phyloP scores from a whole-genome alignment of 2,329 filamentous ascomycete genomes.

The Xylaria digitata region DNA sequence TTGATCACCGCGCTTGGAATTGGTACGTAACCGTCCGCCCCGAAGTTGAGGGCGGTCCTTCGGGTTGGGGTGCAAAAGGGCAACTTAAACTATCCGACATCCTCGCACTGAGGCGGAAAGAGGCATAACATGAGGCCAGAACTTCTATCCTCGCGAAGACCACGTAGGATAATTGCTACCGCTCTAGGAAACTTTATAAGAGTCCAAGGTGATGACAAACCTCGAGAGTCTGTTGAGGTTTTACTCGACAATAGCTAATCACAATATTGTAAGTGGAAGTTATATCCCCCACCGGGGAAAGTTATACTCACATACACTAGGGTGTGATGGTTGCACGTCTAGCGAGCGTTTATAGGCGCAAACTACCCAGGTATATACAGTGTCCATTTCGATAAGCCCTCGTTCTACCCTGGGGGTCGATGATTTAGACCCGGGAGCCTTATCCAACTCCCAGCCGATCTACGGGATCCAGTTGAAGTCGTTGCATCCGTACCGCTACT shows the following conservation, averaged over 20 bases:
- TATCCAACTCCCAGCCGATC: slow-evolving; percentile 8
- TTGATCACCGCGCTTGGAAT: slow-evolving; percentile 80
- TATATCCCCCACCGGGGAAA: not conserved
- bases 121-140: slow-evolving; percentile 15
- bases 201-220: not conserved
- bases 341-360: not conserved
- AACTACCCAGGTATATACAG: not conserved
- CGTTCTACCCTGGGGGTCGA: not conserved
- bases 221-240: not conserved
- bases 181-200: not conserved
- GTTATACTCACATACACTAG: not conserved
- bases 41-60: slow-evolving; percentile 76
- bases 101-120: slow-evolving; percentile 65
- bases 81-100: slow-evolving; percentile 74
- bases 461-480: slow-evolving; percentile 1
- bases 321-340: not conserved
- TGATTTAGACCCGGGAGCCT: not conserved
- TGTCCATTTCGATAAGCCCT: not conserved
- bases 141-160: not conserved
- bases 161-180: not conserved
- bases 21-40: slow-evolving; percentile 86
- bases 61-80: slow-evolving; percentile 87
- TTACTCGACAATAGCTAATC: not conserved
- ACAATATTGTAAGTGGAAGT: slow-evolving; percentile 1
- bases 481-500: not conserved